Percentiles rank a stretch among this genome's conserved stretches.
phyloP scores from a whole-genome alignment of 2,329 filamentous ascomycete genomes.

The Fusarium austroafricanum region DNA sequence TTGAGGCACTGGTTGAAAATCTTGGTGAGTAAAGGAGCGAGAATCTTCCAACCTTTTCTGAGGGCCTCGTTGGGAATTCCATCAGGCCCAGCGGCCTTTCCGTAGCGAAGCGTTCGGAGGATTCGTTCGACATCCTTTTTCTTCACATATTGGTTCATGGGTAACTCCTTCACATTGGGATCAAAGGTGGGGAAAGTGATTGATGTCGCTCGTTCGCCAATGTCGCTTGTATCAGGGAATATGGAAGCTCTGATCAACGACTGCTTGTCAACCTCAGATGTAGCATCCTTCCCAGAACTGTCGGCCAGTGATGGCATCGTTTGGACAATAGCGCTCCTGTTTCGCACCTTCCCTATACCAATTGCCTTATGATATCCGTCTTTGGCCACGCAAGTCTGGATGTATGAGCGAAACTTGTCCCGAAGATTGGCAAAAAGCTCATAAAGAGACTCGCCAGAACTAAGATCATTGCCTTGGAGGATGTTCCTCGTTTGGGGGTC shows the following conservation, averaged over 20 bases:
- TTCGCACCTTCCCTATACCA: not conserved
- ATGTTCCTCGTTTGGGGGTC: not conserved
- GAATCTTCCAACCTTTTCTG: not conserved
- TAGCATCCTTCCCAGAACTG: rapidly evolving
- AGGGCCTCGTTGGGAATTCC: constrained; percentile 14
- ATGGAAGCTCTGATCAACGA: not conserved
- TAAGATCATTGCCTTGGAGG: not conserved
- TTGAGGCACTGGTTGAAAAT: constrained; percentile 2
- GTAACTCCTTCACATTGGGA: not conserved
- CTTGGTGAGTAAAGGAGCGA: not conserved
- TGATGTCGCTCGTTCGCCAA: no score
- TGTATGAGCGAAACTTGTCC: no score
- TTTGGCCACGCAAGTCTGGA: no score
- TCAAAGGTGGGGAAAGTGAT: not conserved
- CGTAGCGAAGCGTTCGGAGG: not conserved
- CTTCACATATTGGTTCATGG: not conserved
- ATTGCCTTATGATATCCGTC: not conserved
- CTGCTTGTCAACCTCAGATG: not conserved
- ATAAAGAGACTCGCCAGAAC: no score
- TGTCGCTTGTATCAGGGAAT: not conserved
- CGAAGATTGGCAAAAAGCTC: no score
- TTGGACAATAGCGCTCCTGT: no score
- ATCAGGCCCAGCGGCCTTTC: constrained; percentile 5
- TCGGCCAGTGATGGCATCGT: not conserved
- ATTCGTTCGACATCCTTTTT: not conserved